Percentiles rank a stretch among this genome's conserved stretches.
Conservation (phyloP, 192 early-diverging fungal species). For the Jimgerdemannia lactiflua region DNA sequence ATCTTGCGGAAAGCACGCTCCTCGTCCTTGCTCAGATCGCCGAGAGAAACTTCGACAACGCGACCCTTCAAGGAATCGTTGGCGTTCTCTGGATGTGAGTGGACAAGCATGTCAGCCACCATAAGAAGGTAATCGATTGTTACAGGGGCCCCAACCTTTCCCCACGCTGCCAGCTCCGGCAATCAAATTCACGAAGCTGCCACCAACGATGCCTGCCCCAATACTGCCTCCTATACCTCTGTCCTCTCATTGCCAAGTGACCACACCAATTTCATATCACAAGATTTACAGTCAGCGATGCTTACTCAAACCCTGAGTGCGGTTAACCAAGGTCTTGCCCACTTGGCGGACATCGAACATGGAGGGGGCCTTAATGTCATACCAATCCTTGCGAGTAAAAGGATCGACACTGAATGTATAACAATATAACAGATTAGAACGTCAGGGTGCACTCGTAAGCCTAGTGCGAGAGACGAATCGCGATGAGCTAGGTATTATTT, state of each 20-base stretch:
- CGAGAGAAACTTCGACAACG: slow-evolving; percentile 95
- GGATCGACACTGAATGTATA: slow-evolving; percentile 84
- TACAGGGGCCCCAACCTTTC: neutral
- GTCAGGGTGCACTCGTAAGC: too few relatives aligned
- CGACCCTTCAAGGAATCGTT: slow-evolving; percentile 96
- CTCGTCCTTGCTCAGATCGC: slow-evolving; percentile 91
- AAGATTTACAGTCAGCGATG: slow-evolving; percentile 8
- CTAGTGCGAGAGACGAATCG: too few relatives aligned
- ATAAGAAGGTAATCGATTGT: too few relatives aligned
- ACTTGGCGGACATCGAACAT: slow-evolving; percentile 93
- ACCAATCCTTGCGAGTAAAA: slow-evolving; percentile 99
- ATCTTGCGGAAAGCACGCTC: slow-evolving; percentile 97
- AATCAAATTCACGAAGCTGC: neutral
- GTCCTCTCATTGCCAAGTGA: neutral
- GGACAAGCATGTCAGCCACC: neutral
- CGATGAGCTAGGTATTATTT: too few relatives aligned
- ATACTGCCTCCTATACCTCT: neutral
- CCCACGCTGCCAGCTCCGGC: too few relatives aligned
- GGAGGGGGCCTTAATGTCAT: slow-evolving; percentile 98
- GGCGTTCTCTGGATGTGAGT: slow-evolving; percentile 57
- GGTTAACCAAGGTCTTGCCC: slow-evolving; percentile 99
- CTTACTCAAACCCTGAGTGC: slow-evolving; percentile 98
- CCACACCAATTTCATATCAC: neutral
- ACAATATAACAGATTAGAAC: too few relatives aligned
- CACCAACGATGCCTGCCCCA: neutral